phyloP scores from a whole-genome alignment of 768 basidiomycete genomes.

The Pleurotus ostreatus region DNA sequence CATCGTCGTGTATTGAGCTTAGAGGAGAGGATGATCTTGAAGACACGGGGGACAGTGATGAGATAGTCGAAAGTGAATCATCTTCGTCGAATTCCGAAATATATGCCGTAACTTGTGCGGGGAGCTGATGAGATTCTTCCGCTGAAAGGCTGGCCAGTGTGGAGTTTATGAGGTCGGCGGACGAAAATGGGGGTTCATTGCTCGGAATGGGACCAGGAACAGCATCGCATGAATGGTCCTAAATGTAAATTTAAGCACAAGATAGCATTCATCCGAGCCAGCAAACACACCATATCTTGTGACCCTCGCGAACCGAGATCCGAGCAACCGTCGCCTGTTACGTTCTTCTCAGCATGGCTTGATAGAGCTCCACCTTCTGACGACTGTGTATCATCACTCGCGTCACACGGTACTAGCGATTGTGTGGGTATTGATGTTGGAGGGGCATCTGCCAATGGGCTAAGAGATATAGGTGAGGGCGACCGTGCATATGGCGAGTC shows the following conservation, averaged over 20 bases:
- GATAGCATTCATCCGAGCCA: background rate
- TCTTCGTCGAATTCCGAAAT: background rate
- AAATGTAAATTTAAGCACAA: background rate
- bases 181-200: background rate
- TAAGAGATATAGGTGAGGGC: no score
- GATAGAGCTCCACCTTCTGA: background rate
- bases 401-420: background rate
- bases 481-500: no score
- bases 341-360: background rate
- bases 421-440: no score
- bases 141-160: background rate
- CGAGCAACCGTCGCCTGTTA: background rate
- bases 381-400: background rate
- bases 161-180: background rate
- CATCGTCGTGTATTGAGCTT: background rate
- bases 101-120: background rate
- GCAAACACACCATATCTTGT: constrained; percentile 3
- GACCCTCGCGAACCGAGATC: constrained; percentile 1
- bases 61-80: constrained; percentile 2
- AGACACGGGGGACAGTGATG: constrained; percentile 1
- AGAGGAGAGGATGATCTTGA: constrained; percentile 2
- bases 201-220: no score
- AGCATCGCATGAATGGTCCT: background rate
- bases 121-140: background rate
- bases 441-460: no score